Percentiles rank a stretch among this genome's conserved stretches.
Evolutionary conservation across 2,329 filamentous ascomycete species (phyloP).

Genomic region (Fusarium poae): DNA sequence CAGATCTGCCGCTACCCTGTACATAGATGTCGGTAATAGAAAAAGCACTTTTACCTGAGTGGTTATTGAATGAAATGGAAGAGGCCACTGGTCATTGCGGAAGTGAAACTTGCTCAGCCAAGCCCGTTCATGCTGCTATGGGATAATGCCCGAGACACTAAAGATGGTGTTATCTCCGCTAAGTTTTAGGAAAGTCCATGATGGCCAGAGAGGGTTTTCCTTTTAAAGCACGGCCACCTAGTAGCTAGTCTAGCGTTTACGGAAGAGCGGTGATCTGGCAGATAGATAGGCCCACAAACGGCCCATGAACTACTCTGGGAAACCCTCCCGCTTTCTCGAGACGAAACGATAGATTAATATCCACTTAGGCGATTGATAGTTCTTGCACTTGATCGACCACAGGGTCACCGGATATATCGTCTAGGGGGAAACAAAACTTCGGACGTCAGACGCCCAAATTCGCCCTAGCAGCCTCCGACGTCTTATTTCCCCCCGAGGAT

Average conservation of each 20-base stretch:
- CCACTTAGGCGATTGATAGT: neutral
- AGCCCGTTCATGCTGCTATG: no score
- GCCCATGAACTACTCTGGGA: neutral
- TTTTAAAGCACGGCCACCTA: neutral
- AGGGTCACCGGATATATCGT: neutral
- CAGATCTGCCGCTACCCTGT: accelerated
- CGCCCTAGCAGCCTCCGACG: no score
- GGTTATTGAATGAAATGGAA: no score
- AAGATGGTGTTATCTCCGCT: neutral
- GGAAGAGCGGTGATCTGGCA: neutral
- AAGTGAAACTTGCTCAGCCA: no score
- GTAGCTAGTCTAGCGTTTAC: neutral
- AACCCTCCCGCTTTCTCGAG: neutral
- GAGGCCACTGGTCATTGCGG: neutral
- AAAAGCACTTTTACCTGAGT: neutral
- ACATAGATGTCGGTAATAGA: neutral
- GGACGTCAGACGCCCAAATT: no score
- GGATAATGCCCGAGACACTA: neutral
- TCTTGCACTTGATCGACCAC: neutral
- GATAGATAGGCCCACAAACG: neutral
- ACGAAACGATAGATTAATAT: neutral
- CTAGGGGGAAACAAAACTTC: no score
- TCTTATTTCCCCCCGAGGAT: no score
- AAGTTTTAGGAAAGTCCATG: neutral
- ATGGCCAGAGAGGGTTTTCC: neutral